Evolutionary conservation across 805 yeast genomes (phyloP), one percentile per base, ranked within the genome.

Genomic region (Candida vartiovaarae): DNA sequence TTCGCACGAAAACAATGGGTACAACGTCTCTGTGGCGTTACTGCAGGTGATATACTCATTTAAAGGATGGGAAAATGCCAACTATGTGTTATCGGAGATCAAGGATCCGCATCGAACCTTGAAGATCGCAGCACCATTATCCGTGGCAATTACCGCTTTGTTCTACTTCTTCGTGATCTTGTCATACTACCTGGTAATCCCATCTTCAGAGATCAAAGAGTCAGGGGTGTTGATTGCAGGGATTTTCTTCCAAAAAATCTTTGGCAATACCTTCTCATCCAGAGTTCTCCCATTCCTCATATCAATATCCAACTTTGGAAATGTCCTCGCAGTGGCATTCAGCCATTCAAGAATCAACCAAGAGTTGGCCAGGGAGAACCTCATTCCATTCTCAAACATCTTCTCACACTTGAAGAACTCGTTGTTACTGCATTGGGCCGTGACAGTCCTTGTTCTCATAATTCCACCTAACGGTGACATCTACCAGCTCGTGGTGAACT

Each of bases 61-160:
- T 60, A 74, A 79, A 46, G 86, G 86, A 5, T 80, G 85, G 84
- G 85, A 80, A 50, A 80, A 80, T 50, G 81, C 80, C 36, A 80
- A 80, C 54, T 74, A 77, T 50, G 86, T 80, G 1, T 61, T 80
- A 41, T 71, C 73, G 46, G 85, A 80, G 51, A 71, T 80, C 36
- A 66, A 67, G 15, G 68, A 78, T 49, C 86, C 86, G 0, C 68
- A 70, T 36, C 67, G 70, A 30, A 79, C 82, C 0, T 65, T 79
- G 42, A 71, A 74, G n/a, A 62, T 75, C 4, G 80, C 83, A 1
- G 85, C 84, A 2, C 80, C 84, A 0, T 54, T 73, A 20, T 80
- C 84, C 4, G 77, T 80, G 9, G 51, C 70, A 1, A 51, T 72
- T 11, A 76, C 79, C 9, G 75, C 82, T 8, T 49, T 67, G 1